phyloP scores from a whole-genome alignment of 1,139 yeast species.

The Suhomyces coccinellae region DNA sequence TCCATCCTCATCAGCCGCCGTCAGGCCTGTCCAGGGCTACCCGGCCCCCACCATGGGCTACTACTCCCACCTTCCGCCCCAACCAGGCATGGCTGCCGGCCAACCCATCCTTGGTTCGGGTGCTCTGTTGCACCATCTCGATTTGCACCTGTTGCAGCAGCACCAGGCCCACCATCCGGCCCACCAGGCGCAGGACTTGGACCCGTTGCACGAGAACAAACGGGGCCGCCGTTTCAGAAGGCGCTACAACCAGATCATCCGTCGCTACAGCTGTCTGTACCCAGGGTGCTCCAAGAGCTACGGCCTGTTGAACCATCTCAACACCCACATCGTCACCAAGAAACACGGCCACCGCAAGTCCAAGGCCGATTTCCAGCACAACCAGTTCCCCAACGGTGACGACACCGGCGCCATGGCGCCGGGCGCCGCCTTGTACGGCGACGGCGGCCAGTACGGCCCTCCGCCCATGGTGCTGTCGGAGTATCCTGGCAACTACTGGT shows the following conservation, averaged over 20 bases:
- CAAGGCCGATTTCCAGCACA: conserved; percentile 62
- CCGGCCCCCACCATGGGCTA: neutral
- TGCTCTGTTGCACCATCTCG: conserved; percentile 8
- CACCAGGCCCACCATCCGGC: conserved; percentile 10
- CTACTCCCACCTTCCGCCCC: conserved; percentile 3
- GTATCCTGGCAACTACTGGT: conserved; percentile 31
- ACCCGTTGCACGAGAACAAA: conserved; percentile 17
- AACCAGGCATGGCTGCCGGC: conserved; percentile 10
- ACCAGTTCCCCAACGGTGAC: conserved; percentile 10
- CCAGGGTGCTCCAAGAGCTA: conserved; percentile 68
- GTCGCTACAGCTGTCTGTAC: conserved; percentile 62
- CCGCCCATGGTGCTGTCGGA: conserved; percentile 15
- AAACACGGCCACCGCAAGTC: conserved; percentile 69
- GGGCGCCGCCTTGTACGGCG: conserved; percentile 8
- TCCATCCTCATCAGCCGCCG: neutral
- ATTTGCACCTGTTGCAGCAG: conserved; percentile 11
- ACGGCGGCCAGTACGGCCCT: conserved; percentile 6
- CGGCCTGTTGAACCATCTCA: conserved; percentile 75
- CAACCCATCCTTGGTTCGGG: conserved; percentile 9
- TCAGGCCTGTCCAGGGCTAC: neutral
- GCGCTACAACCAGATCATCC: conserved; percentile 66
- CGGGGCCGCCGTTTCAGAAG: conserved; percentile 56
- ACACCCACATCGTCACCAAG: conserved; percentile 73
- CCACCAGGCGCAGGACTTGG: conserved; percentile 14
- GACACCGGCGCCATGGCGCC: neutral